Evolutionary conservation across 2,329 filamentous ascomycete genomes (phyloP).

Genomic region (Meredithiella fracta): DNA sequence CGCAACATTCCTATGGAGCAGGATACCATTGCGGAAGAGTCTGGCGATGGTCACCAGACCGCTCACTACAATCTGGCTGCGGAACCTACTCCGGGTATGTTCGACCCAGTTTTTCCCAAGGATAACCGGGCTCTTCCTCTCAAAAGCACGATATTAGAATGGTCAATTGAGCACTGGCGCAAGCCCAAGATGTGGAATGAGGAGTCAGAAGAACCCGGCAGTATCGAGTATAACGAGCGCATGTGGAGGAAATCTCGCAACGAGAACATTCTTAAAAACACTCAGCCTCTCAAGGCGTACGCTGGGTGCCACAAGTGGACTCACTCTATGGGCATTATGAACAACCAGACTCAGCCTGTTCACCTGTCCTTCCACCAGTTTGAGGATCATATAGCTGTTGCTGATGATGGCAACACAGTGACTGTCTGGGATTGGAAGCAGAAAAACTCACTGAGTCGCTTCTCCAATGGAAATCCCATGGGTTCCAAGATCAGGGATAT

Average conservation of each 20-base stretch:
- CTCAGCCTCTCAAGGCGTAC: slow-evolving; percentile 80
- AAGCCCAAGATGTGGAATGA: slow-evolving; percentile 96
- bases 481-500: slow-evolving; percentile 89
- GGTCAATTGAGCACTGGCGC: slow-evolving; percentile 95
- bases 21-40: slow-evolving; percentile 44
- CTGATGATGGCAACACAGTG: slow-evolving; percentile 82
- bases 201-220: slow-evolving; percentile 90
- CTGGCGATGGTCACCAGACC: slow-evolving; percentile 47
- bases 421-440: slow-evolving; percentile 88
- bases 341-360: slow-evolving; percentile 74
- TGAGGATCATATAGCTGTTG: slow-evolving; percentile 84
- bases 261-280: slow-evolving; percentile 78
- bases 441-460: slow-evolving; percentile 57
- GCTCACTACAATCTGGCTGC: slow-evolving; percentile 61
- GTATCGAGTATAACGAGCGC: slow-evolving; percentile 87
- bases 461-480: slow-evolving; percentile 85
- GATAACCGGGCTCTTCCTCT: slow-evolving; percentile 54
- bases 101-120: slow-evolving; percentile 43
- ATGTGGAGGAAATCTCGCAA: slow-evolving; percentile 87
- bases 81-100: slow-evolving; percentile 65
- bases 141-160: slow-evolving; percentile 72
- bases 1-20: slow-evolving; percentile 7
- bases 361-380: slow-evolving; percentile 98
- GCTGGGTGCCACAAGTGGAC: slow-evolving; percentile 81
- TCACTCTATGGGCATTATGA: slow-evolving; percentile 63